phyloP scores from a whole-genome alignment of 1,139 yeast genomes.

The Petasospora fabianii region DNA sequence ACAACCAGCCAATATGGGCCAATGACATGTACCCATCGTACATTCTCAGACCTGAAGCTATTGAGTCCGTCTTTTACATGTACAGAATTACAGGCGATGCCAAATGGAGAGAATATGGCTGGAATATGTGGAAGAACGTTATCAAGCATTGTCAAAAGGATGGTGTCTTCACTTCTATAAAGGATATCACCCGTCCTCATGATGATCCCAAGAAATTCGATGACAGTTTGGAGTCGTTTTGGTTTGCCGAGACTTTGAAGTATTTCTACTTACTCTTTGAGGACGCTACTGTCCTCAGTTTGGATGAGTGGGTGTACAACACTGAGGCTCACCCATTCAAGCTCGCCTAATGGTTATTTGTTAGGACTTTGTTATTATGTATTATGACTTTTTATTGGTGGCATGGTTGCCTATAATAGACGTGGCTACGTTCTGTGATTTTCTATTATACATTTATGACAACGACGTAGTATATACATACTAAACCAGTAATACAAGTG shows the following conservation, averaged over 20 bases:
- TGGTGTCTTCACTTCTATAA: slow-evolving; percentile 43
- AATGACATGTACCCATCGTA: slow-evolving; percentile 46
- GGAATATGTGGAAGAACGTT: slow-evolving; percentile 56
- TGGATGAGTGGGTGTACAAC: slow-evolving; percentile 71
- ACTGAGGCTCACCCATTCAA: slow-evolving; percentile 81
- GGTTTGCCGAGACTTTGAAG: slow-evolving; percentile 79
- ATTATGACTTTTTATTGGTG: neutral
- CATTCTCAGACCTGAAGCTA: slow-evolving; percentile 69
- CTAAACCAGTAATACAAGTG: no score
- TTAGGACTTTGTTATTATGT: neutral
- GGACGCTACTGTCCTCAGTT: slow-evolving; percentile 52
- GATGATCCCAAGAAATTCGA: slow-evolving; percentile 23
- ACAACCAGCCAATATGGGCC: slow-evolving; percentile 33
- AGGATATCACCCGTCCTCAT: slow-evolving; percentile 44
- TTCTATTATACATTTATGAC: no score
- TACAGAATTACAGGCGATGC: slow-evolving; percentile 72
- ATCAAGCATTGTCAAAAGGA: slow-evolving; percentile 40
- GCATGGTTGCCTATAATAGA: no score
- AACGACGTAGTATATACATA: no score
- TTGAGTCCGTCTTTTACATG: slow-evolving; percentile 70
- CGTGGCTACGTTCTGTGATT: no score
- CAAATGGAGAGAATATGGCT: slow-evolving; percentile 68
- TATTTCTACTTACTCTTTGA: slow-evolving; percentile 69
- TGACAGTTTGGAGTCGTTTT: slow-evolving; percentile 62
- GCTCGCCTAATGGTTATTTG: slow-evolving; percentile 7